These are phyloP conservation scores for Malus fusca DNA, from an alignment of 306 rosid genomes.

Conservation along the genomic window DNA sequence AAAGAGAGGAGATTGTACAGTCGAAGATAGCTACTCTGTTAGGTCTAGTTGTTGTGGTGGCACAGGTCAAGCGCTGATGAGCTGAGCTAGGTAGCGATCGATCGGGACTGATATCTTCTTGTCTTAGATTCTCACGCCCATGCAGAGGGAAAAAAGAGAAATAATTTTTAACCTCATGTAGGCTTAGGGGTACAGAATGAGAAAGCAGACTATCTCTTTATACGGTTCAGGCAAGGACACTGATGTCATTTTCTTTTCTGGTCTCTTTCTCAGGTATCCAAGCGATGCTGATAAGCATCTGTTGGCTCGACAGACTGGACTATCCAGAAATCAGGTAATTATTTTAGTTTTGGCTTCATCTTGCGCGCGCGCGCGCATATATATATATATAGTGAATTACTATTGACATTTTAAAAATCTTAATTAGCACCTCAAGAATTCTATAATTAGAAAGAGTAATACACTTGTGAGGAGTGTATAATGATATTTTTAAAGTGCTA, in stretches of 20 bases:
- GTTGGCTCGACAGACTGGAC: slow-evolving; percentile 86
- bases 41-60: not conserved
- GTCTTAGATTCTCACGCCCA: slow-evolving; percentile 77
- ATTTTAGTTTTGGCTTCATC: not conserved
- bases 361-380: not conserved
- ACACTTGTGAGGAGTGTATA: no score
- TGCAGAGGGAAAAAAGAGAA: slow-evolving; percentile 28
- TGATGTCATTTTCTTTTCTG: slow-evolving; percentile 60
- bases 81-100: not conserved
- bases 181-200: slow-evolving; percentile 38
- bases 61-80: not conserved
- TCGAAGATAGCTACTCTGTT: not conserved
- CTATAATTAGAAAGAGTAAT: no score
- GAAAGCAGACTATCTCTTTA: slow-evolving; percentile 40
- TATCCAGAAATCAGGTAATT: slow-evolving; percentile 81
- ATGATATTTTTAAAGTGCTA: accelerated
- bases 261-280: slow-evolving; percentile 92
- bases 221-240: slow-evolving; percentile 39
- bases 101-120: slow-evolving; percentile 9
- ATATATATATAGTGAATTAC: no score
- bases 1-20: not conserved
- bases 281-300: slow-evolving; percentile 97
- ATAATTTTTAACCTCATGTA: slow-evolving; percentile 22
- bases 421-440: no score
- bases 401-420: no score